phyloP scores from a whole-genome alignment of 306 rosid genomes.

The Cyclanthera cordifolia region DNA sequence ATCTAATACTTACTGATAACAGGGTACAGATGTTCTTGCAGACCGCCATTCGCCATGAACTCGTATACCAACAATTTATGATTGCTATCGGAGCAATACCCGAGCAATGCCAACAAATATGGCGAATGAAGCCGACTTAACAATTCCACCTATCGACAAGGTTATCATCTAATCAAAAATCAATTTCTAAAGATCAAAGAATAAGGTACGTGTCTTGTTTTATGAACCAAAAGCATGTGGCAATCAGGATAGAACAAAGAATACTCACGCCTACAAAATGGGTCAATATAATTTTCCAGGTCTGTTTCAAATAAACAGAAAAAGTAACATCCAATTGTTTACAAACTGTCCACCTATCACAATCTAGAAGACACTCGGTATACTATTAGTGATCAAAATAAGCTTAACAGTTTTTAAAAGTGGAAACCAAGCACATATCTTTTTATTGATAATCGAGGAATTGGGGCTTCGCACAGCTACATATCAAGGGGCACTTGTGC shows the following conservation, averaged over 20 bases:
- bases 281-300: neutral
- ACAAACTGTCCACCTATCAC: too few species aligned
- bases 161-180: conserved; percentile 15
- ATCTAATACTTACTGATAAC: conserved; percentile 38
- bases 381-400: too few species aligned
- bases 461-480: too few species aligned
- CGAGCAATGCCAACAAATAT: conserved; percentile 72
- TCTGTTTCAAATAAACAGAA: neutral
- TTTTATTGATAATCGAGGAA: too few species aligned
- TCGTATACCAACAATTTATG: conserved; percentile 80
- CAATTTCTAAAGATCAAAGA: conserved; percentile 8
- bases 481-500: too few species aligned
- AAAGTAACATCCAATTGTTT: too few species aligned
- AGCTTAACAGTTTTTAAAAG: too few species aligned
- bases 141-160: conserved; percentile 61
- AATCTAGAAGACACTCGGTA: too few species aligned
- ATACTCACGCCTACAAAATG: neutral
- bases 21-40: conserved; percentile 90
- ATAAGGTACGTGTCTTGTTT: neutral
- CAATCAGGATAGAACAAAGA: neutral
- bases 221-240: neutral
- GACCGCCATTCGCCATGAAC: conserved; percentile 80
- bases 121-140: conserved; percentile 69
- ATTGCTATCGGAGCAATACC: conserved; percentile 70
- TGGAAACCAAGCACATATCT: too few species aligned